Base-by-base conservation (phyloP, 2,329 filamentous ascomycete species). In the Verticillium isaacii region DNA sequence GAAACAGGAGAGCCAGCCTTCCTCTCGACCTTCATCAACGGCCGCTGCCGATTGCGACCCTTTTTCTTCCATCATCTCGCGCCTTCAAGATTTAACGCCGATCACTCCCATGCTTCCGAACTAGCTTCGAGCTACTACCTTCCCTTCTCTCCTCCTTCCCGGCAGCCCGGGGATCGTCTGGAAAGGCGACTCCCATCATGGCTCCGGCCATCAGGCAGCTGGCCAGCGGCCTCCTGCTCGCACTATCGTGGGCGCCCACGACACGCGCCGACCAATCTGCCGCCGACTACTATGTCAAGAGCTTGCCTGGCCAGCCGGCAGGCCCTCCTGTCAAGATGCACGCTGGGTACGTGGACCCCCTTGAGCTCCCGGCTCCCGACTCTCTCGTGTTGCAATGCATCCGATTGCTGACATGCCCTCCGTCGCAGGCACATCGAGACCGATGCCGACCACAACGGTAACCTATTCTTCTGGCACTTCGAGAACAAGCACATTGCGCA, bases 391-490 rank as follows among this genome's bases (percentile, higher is more conserved):
- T 7, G 19, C 14, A 58, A 66, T 57, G 39, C 61, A 61, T 36
- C 62, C 23, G 55, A 37, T 50, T n/a, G 64, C 70, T 72, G 67
- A 71, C 67, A 63, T 64, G 61, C 64, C 55, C 67, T 60, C 55
- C 65, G 62, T 61, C 69, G 57, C 73, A 97, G 93, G 60, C 95
- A 99, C 79, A 89, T 99, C 74, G 93, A 98, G 77, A 84, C 99
- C 70, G 90, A 88, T 37, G 85, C 90, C 23, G 88, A 92, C 67
- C 85, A 90, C 74, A 92, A 98, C 73, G 94, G 92, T 68, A 96
- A 98, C 75, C 79, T 99, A 19, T 99, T 98, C 82, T 99, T 99
- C 82, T 99, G 95, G 95, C 92, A 97, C 72, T 97, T 91, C 73
- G 88, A 97, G 73, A 98, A 98, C 73, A 86, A 91, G 68, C 95